A percentile compares a stretch with the other conserved stretches of the same genome.
Evolutionary conservation across 805 yeast genomes (phyloP).

Genomic region (Vanderwaltozyma tropicalis): DNA sequence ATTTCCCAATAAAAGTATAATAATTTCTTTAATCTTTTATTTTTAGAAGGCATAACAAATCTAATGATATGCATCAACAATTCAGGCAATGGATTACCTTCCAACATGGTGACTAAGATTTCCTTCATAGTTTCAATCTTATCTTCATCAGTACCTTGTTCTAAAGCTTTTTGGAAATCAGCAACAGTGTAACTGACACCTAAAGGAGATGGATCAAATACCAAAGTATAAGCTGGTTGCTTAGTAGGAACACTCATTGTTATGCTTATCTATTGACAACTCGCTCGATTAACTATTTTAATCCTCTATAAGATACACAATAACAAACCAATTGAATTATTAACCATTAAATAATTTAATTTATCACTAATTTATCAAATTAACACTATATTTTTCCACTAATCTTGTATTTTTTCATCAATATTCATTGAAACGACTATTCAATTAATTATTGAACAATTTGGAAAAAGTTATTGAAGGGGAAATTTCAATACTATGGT

Average conservation of each 20-base stretch:
- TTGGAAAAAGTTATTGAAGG: no score
- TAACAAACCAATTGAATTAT: no score
- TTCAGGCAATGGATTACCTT: constrained; percentile 88
- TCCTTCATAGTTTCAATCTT: constrained; percentile 86
- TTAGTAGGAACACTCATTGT: constrained; percentile 14
- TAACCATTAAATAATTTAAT: no score
- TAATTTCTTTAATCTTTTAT: constrained; percentile 84
- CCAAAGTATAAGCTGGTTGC: constrained; percentile 58
- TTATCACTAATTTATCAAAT: no score
- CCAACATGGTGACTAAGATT: constrained; percentile 75
- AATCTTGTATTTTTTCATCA: no score
- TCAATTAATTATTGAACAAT: no score
- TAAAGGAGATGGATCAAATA: constrained; percentile 64
- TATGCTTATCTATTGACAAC: not conserved
- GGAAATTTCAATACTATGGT: no score
- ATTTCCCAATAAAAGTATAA: constrained; percentile 96
- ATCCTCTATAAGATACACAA: no score
- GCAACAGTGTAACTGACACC: constrained; percentile 47
- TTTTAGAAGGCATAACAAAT: constrained; percentile 91
- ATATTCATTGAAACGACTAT: no score
- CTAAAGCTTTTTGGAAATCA: constrained; percentile 70
- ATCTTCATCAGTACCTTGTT: constrained; percentile 80
- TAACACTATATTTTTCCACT: no score
- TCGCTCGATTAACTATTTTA: no score
- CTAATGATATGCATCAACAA: constrained; percentile 93